Evolutionary conservation across 495 filamentous ascomycete genomes (phyloP).

Genomic region (Annulohypoxylon moriforme): DNA sequence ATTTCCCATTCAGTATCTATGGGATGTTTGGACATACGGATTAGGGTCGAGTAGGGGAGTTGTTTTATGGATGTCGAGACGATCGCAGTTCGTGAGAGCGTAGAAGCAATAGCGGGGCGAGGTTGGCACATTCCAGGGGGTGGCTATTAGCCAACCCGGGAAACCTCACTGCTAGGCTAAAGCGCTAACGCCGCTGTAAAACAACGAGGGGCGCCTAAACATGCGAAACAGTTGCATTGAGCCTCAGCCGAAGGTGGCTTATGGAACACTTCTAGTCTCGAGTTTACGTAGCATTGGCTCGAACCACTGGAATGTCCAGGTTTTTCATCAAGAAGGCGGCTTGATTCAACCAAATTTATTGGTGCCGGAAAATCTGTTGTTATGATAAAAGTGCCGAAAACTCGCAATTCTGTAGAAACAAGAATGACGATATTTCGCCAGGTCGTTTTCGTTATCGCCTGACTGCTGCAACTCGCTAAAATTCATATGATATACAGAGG

Average conservation of each 20-base stretch:
- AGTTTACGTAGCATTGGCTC: conserved; percentile 19
- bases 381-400: background rate
- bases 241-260: conserved; percentile 41
- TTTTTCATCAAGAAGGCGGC: conserved; percentile 9
- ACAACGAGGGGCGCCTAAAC: conserved; percentile 31
- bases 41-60: conserved; percentile 12
- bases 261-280: conserved; percentile 43
- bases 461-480: conserved; percentile 14
- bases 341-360: background rate
- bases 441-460: conserved; percentile 24
- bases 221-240: conserved; percentile 33
- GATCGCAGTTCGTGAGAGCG: conserved; percentile 1
- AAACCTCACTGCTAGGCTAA: background rate
- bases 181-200: conserved; percentile 34
- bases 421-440: conserved; percentile 4
- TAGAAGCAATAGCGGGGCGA: conserved; percentile 6
- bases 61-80: conserved; percentile 24
- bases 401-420: background rate
- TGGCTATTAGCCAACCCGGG: conserved; percentile 27
- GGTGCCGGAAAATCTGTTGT: background rate
- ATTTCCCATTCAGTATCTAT: conserved; percentile 15
- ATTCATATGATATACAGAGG: conserved; percentile 20
- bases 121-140: conserved; percentile 37
- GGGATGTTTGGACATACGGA: conserved; percentile 22
- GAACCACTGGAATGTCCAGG: conserved; percentile 26